Base-by-base conservation (phyloP, 2,329 filamentous ascomycete genomes). In the Ophiostoma sp. region DNA sequence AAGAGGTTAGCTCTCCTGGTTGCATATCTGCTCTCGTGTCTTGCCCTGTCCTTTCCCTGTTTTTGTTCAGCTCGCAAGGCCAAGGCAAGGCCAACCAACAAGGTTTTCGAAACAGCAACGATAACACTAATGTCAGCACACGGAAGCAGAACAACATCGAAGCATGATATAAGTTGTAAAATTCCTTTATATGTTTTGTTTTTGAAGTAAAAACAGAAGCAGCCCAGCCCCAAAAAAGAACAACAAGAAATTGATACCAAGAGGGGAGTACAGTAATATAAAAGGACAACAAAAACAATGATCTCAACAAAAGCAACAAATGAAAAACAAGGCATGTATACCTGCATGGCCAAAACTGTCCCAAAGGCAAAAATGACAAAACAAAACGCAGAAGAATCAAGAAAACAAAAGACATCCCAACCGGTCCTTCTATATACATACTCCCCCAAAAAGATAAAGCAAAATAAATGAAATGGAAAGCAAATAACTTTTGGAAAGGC, bases 361-460 rank as follows among this genome's bases (percentile, higher is more conserved):
- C 42, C 25, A n/a, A n/a, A 31, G 28, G 5, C 15, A 52, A 28
- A 33, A 22, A 12, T 28, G 7, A 6, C 36, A 48, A 64, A 48
- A 19, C 11, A 59, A 7, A 57, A 39, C 42, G 42, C 25, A 72
- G 22, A 48, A 55, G 59, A 59, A 7, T 3, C 68, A 50, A 48
- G 22, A 25, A 61, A n/a, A 45, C 68, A 59, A 28, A 69, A 72
- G 28, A 66, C 28, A 55, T 45, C 42, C 28, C 64, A 42, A 70
- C 31, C 59, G 25, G 36, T 52, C 55, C 71, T 50, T 70, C 48
- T 70, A 70, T 70, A 70, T 57, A 70, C 68, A 42, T 39, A 70
- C 68, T 70, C 68, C 68, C 68, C 57, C 68, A 31, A 68, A 48
- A n/a, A 22, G 11, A 45, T 15, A 45, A 52, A 33, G 31, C 33